phyloP scores from a whole-genome alignment of 2,329 filamentous ascomycete species.

The Sclerotinia trifoliorum region DNA sequence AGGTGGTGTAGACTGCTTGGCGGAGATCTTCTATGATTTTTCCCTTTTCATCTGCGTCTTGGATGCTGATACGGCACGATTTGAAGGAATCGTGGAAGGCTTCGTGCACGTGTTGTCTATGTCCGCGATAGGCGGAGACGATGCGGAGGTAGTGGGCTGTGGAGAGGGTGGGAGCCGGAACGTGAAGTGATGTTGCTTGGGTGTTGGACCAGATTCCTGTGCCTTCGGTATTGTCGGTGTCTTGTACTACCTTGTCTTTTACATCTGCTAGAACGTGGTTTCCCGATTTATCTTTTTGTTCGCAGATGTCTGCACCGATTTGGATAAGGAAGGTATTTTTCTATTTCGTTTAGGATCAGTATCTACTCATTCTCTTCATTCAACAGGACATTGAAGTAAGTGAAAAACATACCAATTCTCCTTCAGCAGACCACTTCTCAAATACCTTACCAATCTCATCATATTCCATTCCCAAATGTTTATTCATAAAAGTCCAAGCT shows the following conservation, averaged over 20 bases:
- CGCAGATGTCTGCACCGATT: constrained; percentile 61
- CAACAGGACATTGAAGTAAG: neutral
- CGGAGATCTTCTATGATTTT: constrained; percentile 55
- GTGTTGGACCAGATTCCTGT: constrained; percentile 65
- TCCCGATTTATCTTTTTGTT: constrained; percentile 45
- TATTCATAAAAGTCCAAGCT: constrained; percentile 62
- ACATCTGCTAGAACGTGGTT: constrained; percentile 48
- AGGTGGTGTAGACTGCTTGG: constrained; percentile 60
- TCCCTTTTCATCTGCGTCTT: constrained; percentile 1
- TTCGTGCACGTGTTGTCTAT: constrained; percentile 49
- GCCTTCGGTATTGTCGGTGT: constrained; percentile 63
- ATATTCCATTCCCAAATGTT: constrained; percentile 56
- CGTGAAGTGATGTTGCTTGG: constrained; percentile 60
- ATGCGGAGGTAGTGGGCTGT: constrained; percentile 53
- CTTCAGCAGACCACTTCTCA: constrained; percentile 57
- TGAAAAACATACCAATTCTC: constrained; percentile 51
- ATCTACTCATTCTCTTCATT: neutral
- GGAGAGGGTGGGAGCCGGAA: constrained; percentile 63
- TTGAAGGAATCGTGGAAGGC: constrained; percentile 40
- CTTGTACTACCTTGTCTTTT: constrained; percentile 69
- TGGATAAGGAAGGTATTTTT: constrained; percentile 59
- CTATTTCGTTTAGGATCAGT: constrained; percentile 25
- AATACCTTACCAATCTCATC: constrained; percentile 62
- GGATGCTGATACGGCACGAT: constrained; percentile 21
- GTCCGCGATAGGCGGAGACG: constrained; percentile 59